Evolutionary conservation across 2,329 filamentous ascomycete species (phyloP).

Genomic region (Zymoseptoria brevis): DNA sequence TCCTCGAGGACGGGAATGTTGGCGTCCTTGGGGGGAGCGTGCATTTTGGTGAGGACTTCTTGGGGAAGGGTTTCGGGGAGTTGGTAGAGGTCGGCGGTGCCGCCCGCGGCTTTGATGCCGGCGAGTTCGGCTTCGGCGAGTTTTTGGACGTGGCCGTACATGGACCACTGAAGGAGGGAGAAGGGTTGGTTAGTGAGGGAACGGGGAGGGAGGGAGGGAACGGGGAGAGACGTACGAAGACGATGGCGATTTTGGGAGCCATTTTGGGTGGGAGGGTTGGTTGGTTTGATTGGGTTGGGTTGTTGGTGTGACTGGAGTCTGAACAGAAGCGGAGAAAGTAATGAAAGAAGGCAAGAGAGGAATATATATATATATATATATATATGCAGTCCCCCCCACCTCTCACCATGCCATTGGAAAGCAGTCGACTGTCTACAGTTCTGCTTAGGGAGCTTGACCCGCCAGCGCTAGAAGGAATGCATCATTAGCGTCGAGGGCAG

Average conservation of each 20-base stretch:
- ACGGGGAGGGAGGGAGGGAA: neutral
- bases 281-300: neutral
- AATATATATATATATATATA: neutral
- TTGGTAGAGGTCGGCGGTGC: constrained; percentile 75
- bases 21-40: constrained; percentile 69
- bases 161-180: constrained; percentile 12
- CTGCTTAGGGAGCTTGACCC: too few relatives aligned
- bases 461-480: too few relatives aligned
- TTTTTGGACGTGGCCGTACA: constrained; percentile 62
- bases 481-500: neutral
- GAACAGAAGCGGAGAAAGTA: neutral
- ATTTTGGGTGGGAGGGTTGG: constrained; percentile 42
- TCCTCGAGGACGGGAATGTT: constrained; percentile 55
- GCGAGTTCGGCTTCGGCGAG: constrained; percentile 84
- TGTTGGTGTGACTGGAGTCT: neutral
- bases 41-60: constrained; percentile 83
- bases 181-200: neutral
- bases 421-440: neutral
- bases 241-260: constrained; percentile 87
- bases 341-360: neutral
- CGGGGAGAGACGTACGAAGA: constrained; percentile 59
- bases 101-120: constrained; percentile 82
- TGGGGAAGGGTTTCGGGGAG: constrained; percentile 77
- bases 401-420: neutral
- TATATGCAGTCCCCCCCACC: neutral